Base-by-base conservation (phyloP, 345 rosid species). In the Bruguiera gymnorhiza region DNA sequence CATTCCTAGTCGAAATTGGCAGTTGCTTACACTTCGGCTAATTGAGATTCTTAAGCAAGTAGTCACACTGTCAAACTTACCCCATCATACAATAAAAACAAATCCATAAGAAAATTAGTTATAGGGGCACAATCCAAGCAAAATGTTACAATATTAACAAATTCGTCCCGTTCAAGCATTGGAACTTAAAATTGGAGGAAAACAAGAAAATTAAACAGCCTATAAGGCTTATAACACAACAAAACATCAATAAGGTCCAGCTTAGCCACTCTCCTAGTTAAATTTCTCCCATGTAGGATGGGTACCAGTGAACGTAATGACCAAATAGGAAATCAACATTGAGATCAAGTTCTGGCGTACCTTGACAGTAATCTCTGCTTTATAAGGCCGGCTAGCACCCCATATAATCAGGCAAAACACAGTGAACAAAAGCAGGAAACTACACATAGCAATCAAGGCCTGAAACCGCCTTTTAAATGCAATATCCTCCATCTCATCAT, bases 321-420 rank as follows among this genome's bases (percentile, higher is more conserved):
- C 30, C 26, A 56, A 11, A 24, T 56, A 56, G 26, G 16, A 24
- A 27, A 56, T 43, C 16, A 56, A 23, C 29, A 56, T 24, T 56
- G 30, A 56, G 26, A 56, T 18, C 50, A 55, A 15, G 16, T 55
- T 55, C 30, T 20, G 52, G 30, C 66, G 39, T 79, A 89, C 94
- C 96, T 83, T 87, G 71, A 88, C 87, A 16, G 77, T 58, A 72
- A 92, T 67, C 79, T 85, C 73, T 2, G 94, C 81, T 76, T 89
- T 89, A 83, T 76, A 87, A 75, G 90, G 88, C 74, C 86, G 72
- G 70, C 90, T 82, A 48, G 89, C 97, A 0, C 94, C 94, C 96
- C 97, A 89, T 5, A 88, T 81, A 39, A 92, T 92, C 75, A 92
- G 74, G 77, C 92, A 92, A 63, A 87, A 83, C 51, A 89, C 76